Conservation (phyloP, 192 early-diverging fungal species). For the Endogone sp. region DNA sequence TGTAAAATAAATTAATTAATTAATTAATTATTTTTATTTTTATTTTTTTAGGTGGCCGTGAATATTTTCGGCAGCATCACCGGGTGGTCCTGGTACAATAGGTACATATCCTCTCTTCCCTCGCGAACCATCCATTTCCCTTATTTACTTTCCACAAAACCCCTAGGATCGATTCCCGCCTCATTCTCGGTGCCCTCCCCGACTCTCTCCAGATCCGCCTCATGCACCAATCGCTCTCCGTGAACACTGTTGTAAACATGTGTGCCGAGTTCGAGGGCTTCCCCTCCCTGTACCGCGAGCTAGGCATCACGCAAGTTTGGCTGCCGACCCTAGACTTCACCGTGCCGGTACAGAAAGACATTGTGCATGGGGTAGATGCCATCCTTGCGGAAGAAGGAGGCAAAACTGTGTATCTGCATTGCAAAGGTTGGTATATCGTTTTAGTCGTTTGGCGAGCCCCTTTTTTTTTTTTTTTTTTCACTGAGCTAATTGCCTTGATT, state of each 20-base stretch:
- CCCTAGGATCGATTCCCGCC: slow-evolving; percentile 13
- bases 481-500: too few species aligned
- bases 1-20: neutral
- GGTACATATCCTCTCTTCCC: slow-evolving; percentile 2
- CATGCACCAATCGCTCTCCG: slow-evolving; percentile 9
- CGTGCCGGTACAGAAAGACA: slow-evolving; percentile 27
- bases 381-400: slow-evolving; percentile 2
- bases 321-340: slow-evolving; percentile 37
- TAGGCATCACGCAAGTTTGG: slow-evolving; percentile 35
- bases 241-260: slow-evolving; percentile 40
- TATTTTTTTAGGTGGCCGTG: slow-evolving; percentile 10
- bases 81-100: slow-evolving; percentile 28
- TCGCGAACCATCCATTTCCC: too few species aligned
- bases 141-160: neutral
- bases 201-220: slow-evolving; percentile 18
- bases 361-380: slow-evolving; percentile 24
- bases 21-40: neutral
- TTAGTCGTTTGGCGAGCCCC: neutral
- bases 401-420: slow-evolving; percentile 33
- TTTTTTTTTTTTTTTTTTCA: neutral
- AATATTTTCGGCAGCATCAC: slow-evolving; percentile 17
- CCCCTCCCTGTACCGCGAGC: slow-evolving; percentile 23
- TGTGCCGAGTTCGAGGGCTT: slow-evolving; percentile 47
- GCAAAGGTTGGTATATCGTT: slow-evolving; percentile 33
- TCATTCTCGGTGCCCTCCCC: slow-evolving; percentile 29